Evolutionary conservation across 805 yeast species (phyloP), one percentile per base, ranked within the genome.

Genomic region (Starmerella floricola): DNA sequence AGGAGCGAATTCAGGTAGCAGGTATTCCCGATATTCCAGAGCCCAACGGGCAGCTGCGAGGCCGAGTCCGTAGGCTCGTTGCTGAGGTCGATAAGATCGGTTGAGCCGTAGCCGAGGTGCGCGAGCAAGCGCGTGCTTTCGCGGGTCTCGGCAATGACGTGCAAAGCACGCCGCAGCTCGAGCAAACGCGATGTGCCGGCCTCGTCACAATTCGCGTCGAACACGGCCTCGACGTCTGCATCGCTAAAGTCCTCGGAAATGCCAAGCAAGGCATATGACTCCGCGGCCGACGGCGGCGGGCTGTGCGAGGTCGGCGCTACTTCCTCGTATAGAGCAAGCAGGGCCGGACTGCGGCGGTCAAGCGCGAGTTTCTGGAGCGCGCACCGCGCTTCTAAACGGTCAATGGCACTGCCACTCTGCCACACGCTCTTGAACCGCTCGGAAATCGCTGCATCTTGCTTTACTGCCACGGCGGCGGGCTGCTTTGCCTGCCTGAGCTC

Each of bases 11-110:
- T 88, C 59, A 91, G 66, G 53, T 87, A 87, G 61, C 98, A 91
- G 0, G 98, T 88, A 58, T 91, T 91, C 19, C 98, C 98, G 48
- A 86, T 87, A 57, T 91, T 91, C 60, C 80, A 83, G 55, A 91
- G 68, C 0, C 98, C 98, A 3, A 85, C 83, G 0, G 98, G 98
- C 74, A 88, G 28, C 6, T n/a, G 31, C 31, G 31, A n/a, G 6
- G 31, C 6, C 31, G 31, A n/a, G 6, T 10, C 6, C 19, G 31
- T n/a, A 6, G 17, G 21, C n/a, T 17, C 12, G 8, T 13, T 8
- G 8, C 31, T 35, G 26, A 10, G n/a, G 15, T 20, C 27, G 26
- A 19, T 20, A 10, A 24, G 44, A 3, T 38, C 72, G 0, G 86
- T 78, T 0, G 28, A 34, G 23, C 94, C 94, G 0, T 75, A 67